phyloP scores from a whole-genome alignment of 164 flowering plant species.

The Sextonia rubra region DNA sequence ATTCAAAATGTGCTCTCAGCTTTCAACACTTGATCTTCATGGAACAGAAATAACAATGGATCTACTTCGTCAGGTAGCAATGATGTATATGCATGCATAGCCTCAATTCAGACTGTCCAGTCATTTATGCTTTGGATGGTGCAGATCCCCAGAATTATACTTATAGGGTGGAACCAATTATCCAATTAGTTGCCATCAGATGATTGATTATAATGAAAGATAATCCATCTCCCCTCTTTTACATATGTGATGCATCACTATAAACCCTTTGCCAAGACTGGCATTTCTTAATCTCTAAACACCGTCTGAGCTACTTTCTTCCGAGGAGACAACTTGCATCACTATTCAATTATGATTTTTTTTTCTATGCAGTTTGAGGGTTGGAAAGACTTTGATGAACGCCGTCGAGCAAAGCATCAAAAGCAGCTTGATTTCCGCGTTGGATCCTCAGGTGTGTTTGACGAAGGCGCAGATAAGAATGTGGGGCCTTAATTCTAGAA shows the following conservation, averaged over 20 bases:
- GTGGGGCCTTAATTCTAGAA: constrained; percentile 12
- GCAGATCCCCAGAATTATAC: neutral
- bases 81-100: neutral
- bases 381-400: constrained; percentile 76
- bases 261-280: no score
- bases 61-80: constrained; percentile 66
- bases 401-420: constrained; percentile 73
- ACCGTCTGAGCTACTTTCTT: no score
- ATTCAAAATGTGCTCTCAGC: constrained; percentile 59
- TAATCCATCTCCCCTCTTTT: no score
- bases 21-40: constrained; percentile 82
- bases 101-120: neutral
- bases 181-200: no score
- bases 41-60: constrained; percentile 81
- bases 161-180: neutral
- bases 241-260: no score
- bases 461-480: constrained; percentile 87
- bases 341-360: neutral
- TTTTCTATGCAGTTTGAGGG: constrained; percentile 62
- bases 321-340: neutral
- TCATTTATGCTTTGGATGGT: no score
- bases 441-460: constrained; percentile 50
- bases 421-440: constrained; percentile 84
- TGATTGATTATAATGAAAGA: no score
- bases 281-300: no score